Conservation (phyloP, 495 filamentous ascomycete species). For the Penicillium chermesinum region DNA sequence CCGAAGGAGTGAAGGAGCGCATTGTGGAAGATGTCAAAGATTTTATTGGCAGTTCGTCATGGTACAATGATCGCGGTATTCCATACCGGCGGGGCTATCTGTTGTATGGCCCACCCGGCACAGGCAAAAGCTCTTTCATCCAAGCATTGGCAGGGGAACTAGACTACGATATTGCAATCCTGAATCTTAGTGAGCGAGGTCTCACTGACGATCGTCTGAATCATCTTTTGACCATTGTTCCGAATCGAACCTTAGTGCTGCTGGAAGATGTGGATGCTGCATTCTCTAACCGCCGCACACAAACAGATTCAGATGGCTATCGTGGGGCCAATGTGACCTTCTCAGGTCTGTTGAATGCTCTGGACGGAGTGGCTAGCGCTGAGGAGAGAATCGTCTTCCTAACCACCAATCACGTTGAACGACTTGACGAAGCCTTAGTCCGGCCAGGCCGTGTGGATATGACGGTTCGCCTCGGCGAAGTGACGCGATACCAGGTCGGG, state of each 20-base stretch:
- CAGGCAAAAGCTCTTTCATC: slow-evolving; percentile 94
- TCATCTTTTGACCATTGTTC: slow-evolving; percentile 81
- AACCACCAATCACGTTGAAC: slow-evolving; percentile 90
- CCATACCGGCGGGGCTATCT: slow-evolving; percentile 93
- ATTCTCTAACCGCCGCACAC: slow-evolving; percentile 68
- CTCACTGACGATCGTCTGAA: slow-evolving; percentile 90
- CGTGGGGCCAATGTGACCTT: slow-evolving; percentile 89
- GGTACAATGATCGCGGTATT: slow-evolving; percentile 94
- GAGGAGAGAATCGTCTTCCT: slow-evolving; percentile 92
- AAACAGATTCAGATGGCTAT: slow-evolving; percentile 79
- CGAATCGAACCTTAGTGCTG: slow-evolving; percentile 76
- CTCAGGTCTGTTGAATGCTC: slow-evolving; percentile 85
- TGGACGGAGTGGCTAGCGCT: slow-evolving; percentile 92
- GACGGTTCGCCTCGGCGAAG: slow-evolving; percentile 83
- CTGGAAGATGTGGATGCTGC: slow-evolving; percentile 96
- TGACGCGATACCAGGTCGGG: slow-evolving; percentile 75
- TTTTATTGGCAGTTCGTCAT: slow-evolving; percentile 70
- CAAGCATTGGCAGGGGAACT: slow-evolving; percentile 88
- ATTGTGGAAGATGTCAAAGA: slow-evolving; percentile 83
- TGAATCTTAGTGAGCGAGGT: slow-evolving; percentile 90
- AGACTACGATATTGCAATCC: slow-evolving; percentile 89
- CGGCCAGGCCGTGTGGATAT: slow-evolving; percentile 91
- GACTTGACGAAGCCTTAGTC: slow-evolving; percentile 82
- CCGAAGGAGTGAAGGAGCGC: slow-evolving; percentile 75
- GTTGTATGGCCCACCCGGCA: slow-evolving; percentile 89